Percentiles rank a stretch among this genome's conserved stretches.
Evolutionary conservation across 257 asterid species (phyloP).

Genomic region (Forsythia viridissima): DNA sequence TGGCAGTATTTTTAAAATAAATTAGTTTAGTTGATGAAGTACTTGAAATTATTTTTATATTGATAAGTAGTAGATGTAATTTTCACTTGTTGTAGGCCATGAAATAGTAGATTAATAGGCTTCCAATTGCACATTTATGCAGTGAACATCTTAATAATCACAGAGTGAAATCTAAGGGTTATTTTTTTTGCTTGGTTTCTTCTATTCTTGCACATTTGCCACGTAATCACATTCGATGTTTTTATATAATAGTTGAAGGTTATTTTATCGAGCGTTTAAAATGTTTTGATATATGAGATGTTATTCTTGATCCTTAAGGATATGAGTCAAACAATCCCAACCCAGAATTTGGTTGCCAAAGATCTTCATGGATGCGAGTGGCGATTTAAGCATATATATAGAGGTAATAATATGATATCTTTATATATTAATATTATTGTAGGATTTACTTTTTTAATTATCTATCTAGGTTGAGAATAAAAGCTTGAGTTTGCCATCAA

Average conservation of each 20-base stretch:
- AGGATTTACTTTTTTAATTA: background rate
- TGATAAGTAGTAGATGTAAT: no score
- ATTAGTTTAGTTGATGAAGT: no score
- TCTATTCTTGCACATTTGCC: background rate
- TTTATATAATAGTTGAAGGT: background rate
- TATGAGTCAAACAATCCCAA: conserved; percentile 75
- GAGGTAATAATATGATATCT: conserved; percentile 43
- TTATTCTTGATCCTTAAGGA: conserved; percentile 44
- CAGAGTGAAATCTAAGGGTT: background rate
- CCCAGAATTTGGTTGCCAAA: conserved; percentile 81
- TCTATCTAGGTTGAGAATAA: background rate
- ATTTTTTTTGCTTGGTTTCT: background rate
- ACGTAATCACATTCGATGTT: background rate
- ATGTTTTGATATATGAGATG: conserved; percentile 16
- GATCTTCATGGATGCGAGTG: conserved; percentile 86
- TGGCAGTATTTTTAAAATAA: no score
- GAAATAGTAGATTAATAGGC: background rate
- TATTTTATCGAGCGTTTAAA: background rate
- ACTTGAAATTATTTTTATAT: no score
- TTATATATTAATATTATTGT: background rate
- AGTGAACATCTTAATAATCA: background rate
- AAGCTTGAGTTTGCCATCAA: background rate
- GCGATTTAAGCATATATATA: conserved; percentile 90
- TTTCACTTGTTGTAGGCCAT: no score
- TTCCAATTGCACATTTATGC: background rate